Conservation (phyloP, 257 asterid genomes). For the Rauvolfia tetraphylla region DNA sequence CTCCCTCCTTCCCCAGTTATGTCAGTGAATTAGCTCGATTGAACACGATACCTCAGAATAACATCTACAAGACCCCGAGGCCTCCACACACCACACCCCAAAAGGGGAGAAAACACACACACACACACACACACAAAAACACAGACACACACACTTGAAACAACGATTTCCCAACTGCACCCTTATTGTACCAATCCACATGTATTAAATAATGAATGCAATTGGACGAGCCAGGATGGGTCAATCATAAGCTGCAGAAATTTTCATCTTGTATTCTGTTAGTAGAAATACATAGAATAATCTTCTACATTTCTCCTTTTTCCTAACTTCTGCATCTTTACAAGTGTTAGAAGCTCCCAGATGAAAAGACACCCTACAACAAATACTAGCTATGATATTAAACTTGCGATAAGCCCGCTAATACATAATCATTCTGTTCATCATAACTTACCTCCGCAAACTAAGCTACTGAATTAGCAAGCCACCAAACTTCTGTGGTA, state of each 20-base stretch:
- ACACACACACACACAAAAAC: too few relatives aligned
- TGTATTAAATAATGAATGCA: background rate
- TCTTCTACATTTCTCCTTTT: slow-evolving; percentile 11
- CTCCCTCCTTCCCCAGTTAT: background rate
- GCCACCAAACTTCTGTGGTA: slow-evolving; percentile 22
- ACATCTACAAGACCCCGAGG: background rate
- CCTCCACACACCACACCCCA: too few relatives aligned
- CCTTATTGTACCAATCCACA: background rate
- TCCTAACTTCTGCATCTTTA: slow-evolving; percentile 28
- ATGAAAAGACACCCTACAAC: slow-evolving; percentile 3
- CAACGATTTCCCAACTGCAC: background rate
- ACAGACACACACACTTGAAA: too few relatives aligned
- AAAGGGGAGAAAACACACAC: too few relatives aligned
- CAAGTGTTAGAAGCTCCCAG: slow-evolving; percentile 23
- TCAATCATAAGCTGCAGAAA: slow-evolving; percentile 3
- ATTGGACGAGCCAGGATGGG: background rate
- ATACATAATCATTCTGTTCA: slow-evolving; percentile 16
- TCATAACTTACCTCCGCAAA: slow-evolving; percentile 27
- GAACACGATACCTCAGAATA: background rate
- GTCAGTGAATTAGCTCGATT: too few relatives aligned
- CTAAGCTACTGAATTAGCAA: slow-evolving; percentile 25
- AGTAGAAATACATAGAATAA: background rate
- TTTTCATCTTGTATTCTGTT: slow-evolving; percentile 7
- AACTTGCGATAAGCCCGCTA: slow-evolving; percentile 24
- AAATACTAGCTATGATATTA: slow-evolving; percentile 14